These are phyloP conservation scores for Leccinum uliginosum DNA, from an alignment of 768 basidiomycete species.

Conservation along the genomic window DNA sequence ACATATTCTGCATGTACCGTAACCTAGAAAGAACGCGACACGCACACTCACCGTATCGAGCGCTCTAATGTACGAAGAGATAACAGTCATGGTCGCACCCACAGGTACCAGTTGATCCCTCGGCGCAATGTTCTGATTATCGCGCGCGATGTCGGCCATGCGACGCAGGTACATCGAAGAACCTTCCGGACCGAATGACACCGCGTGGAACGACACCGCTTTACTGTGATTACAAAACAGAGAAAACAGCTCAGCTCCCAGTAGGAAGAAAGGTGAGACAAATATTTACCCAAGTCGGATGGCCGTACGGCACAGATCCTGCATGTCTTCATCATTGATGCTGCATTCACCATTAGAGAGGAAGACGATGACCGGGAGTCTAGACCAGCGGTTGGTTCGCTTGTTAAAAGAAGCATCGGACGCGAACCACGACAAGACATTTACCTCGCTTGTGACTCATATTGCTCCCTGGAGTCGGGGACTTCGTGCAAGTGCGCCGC, in stretches of 20 bases:
- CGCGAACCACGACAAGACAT: background rate
- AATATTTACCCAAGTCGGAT: conserved; percentile 40
- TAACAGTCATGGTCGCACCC: conserved; percentile 27
- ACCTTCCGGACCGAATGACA: conserved; percentile 46
- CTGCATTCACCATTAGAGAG: conserved; percentile 45
- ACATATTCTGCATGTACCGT: too few relatives aligned
- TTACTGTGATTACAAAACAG: conserved; percentile 32
- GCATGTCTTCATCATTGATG: conserved; percentile 34
- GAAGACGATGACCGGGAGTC: conserved; percentile 36
- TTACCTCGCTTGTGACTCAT: too few relatives aligned
- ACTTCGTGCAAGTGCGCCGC: too few relatives aligned
- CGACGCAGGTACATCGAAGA: conserved; percentile 31
- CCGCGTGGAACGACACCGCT: conserved; percentile 53
- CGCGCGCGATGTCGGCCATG: conserved; percentile 49
- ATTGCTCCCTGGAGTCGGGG: too few relatives aligned
- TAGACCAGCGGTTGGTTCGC: background rate
- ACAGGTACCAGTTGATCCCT: conserved; percentile 35
- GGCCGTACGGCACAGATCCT: conserved; percentile 40
- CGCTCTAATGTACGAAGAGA: conserved; percentile 48
- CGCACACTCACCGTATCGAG: conserved; percentile 43
- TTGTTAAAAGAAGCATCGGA: background rate
- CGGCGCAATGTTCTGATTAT: conserved; percentile 43
- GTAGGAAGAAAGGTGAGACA: background rate
- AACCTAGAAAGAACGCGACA: background rate
- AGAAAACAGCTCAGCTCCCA: background rate